These are phyloP conservation scores for Microdochium bolleyi DNA, from an alignment of 2,329 filamentous ascomycete genomes.

Conservation along the genomic window DNA sequence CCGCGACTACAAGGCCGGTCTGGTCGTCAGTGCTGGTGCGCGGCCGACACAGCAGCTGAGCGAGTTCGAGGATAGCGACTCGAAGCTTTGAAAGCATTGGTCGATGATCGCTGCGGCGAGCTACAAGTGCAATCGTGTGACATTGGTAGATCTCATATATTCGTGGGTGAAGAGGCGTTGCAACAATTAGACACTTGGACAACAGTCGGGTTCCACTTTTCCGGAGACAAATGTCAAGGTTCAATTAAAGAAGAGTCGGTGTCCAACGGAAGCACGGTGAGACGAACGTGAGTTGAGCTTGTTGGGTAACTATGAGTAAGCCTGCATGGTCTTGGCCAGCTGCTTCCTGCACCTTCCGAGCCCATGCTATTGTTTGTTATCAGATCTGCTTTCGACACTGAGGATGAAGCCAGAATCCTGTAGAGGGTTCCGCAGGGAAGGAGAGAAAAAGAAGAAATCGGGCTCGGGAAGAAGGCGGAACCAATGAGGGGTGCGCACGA, in stretches of 20 bases:
- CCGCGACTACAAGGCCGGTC: slow-evolving; percentile 67
- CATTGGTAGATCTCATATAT: neutral
- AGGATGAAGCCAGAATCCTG: no score
- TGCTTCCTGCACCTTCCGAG: no score
- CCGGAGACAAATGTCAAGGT: no score
- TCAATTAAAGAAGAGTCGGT: no score
- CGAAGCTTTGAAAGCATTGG: slow-evolving; percentile 60
- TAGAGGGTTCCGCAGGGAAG: no score
- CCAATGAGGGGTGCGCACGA: neutral
- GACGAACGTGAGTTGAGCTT: no score
- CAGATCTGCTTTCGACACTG: no score
- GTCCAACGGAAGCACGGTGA: no score
- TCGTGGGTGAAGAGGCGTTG: neutral
- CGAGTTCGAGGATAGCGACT: slow-evolving; percentile 78
- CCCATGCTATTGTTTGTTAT: no score
- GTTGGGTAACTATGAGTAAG: no score
- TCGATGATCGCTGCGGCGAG: neutral
- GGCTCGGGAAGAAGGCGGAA: neutral
- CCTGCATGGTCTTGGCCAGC: no score
- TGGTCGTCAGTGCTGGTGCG: slow-evolving; percentile 66
- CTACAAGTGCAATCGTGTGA: neutral
- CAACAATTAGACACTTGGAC: neutral
- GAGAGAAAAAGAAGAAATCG: neutral
- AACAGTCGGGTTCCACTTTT: no score
- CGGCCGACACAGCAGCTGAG: slow-evolving; percentile 66